Base-by-base conservation (phyloP, 2,329 filamentous ascomycete species). In the Atkinsonella texensis region DNA sequence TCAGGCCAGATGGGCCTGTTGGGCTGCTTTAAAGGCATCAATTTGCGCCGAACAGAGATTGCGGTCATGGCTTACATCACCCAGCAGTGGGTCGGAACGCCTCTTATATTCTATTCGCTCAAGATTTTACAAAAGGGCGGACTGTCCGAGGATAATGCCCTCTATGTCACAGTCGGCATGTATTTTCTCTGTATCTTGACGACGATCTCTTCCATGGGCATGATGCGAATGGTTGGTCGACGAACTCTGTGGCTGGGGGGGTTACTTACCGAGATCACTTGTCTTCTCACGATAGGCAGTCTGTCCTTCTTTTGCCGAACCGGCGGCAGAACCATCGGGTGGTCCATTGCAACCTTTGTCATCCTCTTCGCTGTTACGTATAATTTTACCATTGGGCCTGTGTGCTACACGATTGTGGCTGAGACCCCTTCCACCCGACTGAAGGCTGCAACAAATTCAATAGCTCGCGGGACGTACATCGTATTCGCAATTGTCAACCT, bases 51-150 rank as follows among this genome's bases (percentile, higher is more conserved):
- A 39, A 70, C 68, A 6, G 67, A 69, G 57, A 68, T 70, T 35
- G 63, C 65, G 39, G 63, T 66, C 60, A 74, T 77, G 69, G 70
- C 72, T 17, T 78, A 73, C 71, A 70, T 74, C 0, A 76, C 76
- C 13, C 76, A 79, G 55, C 76, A 76, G 52, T 62, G 76, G 2
- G 72, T 73, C 52, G 74, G 76, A 44, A 73, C 74, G 51, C 70
- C 73, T 2, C 75, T 79, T 59, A 74, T 74, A 28, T 70, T 70
- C 49, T 79, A 76, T 58, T 74, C 73, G 2, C 74, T 74, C 10
- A 77, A 78, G 57, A 63, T 70, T 52, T 73, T 77, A 53, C 64
- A 74, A 53, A 73, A 76, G 59, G 74, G 72, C 3, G 75, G 75
- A 7, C 61, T 78, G 23, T 56, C 56, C 5, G 58, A 65, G 13